Base-by-base conservation (phyloP, 768 basidiomycete species). In the Omphalotus guepiniiformis region DNA sequence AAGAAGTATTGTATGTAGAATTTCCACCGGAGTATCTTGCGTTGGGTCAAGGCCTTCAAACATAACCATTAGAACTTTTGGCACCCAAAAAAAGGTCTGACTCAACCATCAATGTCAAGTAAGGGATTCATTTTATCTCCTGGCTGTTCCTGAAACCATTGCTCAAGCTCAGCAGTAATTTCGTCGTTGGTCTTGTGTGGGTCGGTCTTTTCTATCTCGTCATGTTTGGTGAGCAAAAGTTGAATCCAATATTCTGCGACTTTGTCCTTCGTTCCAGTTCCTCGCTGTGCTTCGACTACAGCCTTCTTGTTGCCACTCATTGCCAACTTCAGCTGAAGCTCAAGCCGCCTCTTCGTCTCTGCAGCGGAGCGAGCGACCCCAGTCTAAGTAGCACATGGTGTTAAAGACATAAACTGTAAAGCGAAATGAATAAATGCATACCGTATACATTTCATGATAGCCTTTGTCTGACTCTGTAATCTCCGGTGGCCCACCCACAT, bases 1-100 rank as follows among this genome's bases (percentile, higher is more conserved):
- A 11, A 76, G 63, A 1, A 74, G 58, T 22, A 71, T 60, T 1
- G 70, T 72, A 49, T 77, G 73, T 1, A 77, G 63, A 6, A 74
- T 56, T 56, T 76, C 73, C 7, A 72, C 59, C 2, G 72, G 68
- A 1, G 68, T 70, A 54, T 71, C 65, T 27, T 53, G 26, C 6
- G 62, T 42, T 1, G 52, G 52, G 34, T 53, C 52, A n/a, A 49
- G 42, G 13, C 43, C 52, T 53, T 4, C n/a, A n/a, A n/a, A n/a
- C n/a, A n/a, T n/a, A n/a, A n/a, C n/a, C n/a, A n/a, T n/a, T n/a
- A n/a, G n/a, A n/a, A n/a, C n/a, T n/a, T 6, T 18, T 3, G 8
- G 28, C 2, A 36, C 7, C 43, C 30, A 40, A 9, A 21, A 19
- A 41, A 13, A 15, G 12, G 19, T 4, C 19, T 29, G 21, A 43